Base-by-base conservation (phyloP, 495 filamentous ascomycete genomes). In the Penicillium bialowiezense region DNA sequence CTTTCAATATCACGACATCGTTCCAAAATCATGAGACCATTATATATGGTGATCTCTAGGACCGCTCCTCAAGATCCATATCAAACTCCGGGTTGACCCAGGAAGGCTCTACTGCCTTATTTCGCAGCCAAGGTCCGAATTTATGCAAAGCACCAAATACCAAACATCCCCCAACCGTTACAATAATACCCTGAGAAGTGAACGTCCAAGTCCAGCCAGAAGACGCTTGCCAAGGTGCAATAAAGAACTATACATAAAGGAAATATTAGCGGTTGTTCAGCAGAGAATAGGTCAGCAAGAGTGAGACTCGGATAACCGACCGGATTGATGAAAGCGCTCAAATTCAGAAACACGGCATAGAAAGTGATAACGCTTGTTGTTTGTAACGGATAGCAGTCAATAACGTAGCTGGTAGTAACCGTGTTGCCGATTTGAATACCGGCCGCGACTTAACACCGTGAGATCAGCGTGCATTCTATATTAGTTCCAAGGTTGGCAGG, bases 401-500 rank as follows among this genome's bases (percentile, higher is more conserved):
- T 74, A 15, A 85, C 71, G 47, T 84, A 85, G 19, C 71, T 67
- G 29, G 69, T 79, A 8, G 75, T 65, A 5, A 77, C 71, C 0
- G 79, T 83, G 45, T 85, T 84, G 12, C 80, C 82, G 36, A 83
- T 77, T 51, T 85, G 82, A 48, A 84, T 77, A 18, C 81, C 82
- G 5, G 81, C 75, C 1, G 74, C 76, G 56, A 83, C 76, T 80
- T 14, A 47, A 31, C 15, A 33, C 26, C 2, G 36, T 38, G 28
- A 51, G 23, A 19, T 45, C 23, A 4, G 9, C 12, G 8, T 41
- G 14, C 18, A n/a, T 14, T 39, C 7, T 38, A 10, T 26, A 23
- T 32, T n/a, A n/a, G n/a, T n/a, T n/a, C n/a, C n/a, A n/a, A n/a
- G n/a, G n/a, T 1, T 7, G 13, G 10, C 24, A 9, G 8, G 17